Base-by-base conservation (phyloP, 208 protist species). In the Histomonas meleagridis region DNA sequence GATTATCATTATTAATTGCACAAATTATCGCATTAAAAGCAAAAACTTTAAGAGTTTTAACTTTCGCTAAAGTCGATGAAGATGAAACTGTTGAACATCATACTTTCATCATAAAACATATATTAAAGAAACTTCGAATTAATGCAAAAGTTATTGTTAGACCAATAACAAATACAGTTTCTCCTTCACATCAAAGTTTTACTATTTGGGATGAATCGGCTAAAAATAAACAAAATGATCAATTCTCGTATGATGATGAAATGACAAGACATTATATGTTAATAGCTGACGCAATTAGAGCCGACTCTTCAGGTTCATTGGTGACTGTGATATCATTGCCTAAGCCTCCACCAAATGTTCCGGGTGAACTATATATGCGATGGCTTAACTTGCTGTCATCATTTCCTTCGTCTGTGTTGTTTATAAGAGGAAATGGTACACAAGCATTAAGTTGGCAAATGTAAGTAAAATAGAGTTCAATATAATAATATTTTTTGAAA, bases 381-480 rank as follows among this genome's bases (percentile, higher is more conserved):
- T 86, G 76, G 76, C 7, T 86, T 49, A 26, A 43, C 55, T 49
- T 86, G 3, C 18, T 86, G 23, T 86, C 76, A 38, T 10, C 46
- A n/a, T 55, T 86, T 43, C 46, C 21, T 38, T 2, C 46, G 51
- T 46, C 76, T 38, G 76, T 86, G 9, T 28, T 86, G 3, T 86
- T 86, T 49, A 46, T 86, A 1, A 48, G 76, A 35, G 76, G 76
- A 55, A 55, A 86, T 86, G 76, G 76, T 32, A 86, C 76, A n/a
- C 40, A 32, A 9, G 28, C 46, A 32, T 38, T 86, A 21, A 55
- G 76, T 55, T 86, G 76, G 76, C 76, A 86, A 86, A 7, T 86
- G 5, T 86, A 55, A 86, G n/a, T n/a, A n/a, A n/a, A n/a, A n/a
- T n/a, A n/a, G n/a, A n/a, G n/a, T n/a, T n/a, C n/a, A n/a, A n/a